Conservation (phyloP, 441 rosid genomes). For the Pelargonium fulgidum region DNA sequence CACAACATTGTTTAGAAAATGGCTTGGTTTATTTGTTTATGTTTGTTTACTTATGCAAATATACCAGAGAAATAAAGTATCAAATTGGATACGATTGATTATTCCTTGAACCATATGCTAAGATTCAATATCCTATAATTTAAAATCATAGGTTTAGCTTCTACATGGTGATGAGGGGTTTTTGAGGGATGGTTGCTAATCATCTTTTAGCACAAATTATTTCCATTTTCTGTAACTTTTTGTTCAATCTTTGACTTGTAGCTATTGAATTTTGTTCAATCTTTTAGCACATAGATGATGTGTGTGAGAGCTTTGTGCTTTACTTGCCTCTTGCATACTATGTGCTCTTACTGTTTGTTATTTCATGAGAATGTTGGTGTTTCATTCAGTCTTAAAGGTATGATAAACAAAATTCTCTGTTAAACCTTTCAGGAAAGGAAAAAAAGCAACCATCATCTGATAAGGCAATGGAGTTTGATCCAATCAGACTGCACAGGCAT, state of each 20-base stretch:
- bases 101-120: too few species aligned
- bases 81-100: too few species aligned
- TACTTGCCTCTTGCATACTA: conserved; percentile 9
- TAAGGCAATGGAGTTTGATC: conserved; percentile 68
- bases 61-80: too few species aligned
- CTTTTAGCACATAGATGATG: not conserved
- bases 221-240: not conserved
- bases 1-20: too few species aligned
- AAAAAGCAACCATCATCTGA: conserved; percentile 25
- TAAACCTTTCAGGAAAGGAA: conserved; percentile 36
- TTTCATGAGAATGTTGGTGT: conserved; percentile 7
- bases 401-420: conserved; percentile 1
- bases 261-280: not conserved
- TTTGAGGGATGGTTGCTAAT: not conserved
- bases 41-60: too few species aligned
- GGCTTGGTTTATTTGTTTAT: too few species aligned
- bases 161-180: not conserved
- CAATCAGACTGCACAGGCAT: conserved; percentile 81
- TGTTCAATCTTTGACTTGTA: not conserved
- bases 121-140: not conserved
- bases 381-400: conserved; percentile 8
- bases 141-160: not conserved
- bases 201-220: not conserved
- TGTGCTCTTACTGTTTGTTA: conserved; percentile 9
- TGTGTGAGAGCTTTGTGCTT: not conserved